These are phyloP conservation scores for Penicillium bialowiezense DNA, from an alignment of 495 filamentous ascomycete genomes.

Conservation along the genomic window DNA sequence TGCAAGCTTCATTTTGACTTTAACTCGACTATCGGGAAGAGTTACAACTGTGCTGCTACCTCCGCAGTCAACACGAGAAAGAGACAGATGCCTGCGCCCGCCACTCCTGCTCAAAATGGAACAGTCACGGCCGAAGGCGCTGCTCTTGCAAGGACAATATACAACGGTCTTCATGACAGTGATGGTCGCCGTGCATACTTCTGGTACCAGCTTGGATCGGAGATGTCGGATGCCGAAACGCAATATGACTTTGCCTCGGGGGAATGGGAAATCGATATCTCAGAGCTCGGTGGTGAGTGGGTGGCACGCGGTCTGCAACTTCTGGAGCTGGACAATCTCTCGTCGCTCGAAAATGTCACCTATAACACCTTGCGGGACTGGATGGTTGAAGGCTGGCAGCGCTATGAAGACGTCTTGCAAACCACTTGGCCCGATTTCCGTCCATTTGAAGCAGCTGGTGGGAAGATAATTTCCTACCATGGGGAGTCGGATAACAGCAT, in stretches of 20 bases:
- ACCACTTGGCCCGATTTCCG: conserved; percentile 47
- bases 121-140: background rate
- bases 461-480: conserved; percentile 38
- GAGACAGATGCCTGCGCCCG: conserved; percentile 9
- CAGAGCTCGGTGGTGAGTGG: conserved; percentile 34
- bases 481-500: conserved; percentile 42
- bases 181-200: background rate
- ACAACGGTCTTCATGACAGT: background rate
- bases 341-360: conserved; percentile 36
- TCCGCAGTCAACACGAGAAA: background rate
- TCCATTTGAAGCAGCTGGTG: conserved; percentile 39
- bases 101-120: conserved; percentile 9
- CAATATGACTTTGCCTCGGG: conserved; percentile 30
- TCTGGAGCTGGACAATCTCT: conserved; percentile 27
- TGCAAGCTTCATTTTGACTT: conserved; percentile 36
- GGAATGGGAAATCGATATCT: conserved; percentile 30
- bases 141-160: background rate
- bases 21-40: conserved; percentile 29
- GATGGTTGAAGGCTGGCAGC: conserved; percentile 30
- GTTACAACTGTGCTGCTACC: conserved; percentile 36
- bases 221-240: background rate
- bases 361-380: conserved; percentile 42
- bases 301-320: conserved; percentile 37
- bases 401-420: conserved; percentile 41
- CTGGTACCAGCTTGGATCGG: background rate